A percentile compares a stretch with the other conserved stretches of the same genome.
These are phyloP conservation scores for Coelastrella sp. DNA, from an alignment of 139 green algal species.

Conservation along the genomic window DNA sequence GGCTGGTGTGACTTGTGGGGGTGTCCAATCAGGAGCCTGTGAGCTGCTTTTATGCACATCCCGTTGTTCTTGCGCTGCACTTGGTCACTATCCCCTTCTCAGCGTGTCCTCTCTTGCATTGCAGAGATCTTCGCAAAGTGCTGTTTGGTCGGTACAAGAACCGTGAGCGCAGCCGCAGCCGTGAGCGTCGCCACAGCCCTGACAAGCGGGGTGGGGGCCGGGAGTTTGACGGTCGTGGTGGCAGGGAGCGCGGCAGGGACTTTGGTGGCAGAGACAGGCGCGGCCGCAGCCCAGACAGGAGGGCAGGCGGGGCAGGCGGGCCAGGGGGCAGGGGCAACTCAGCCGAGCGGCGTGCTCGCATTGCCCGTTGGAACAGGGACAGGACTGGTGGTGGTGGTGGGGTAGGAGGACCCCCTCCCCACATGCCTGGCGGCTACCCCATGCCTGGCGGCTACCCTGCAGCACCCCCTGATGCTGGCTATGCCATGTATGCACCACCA, in stretches of 20 bases:
- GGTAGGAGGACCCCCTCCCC: background rate
- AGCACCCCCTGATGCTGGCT: background rate
- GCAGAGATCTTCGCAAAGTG: constrained; percentile 74
- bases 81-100: background rate
- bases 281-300: constrained; percentile 33
- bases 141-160: constrained; percentile 89
- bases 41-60: background rate
- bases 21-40: background rate
- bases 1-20: background rate
- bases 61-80: background rate
- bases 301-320: constrained; percentile 18
- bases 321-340: constrained; percentile 62
- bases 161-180: constrained; percentile 53
- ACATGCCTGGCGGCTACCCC: background rate
- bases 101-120: no score
- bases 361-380: constrained; percentile 82
- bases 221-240: background rate
- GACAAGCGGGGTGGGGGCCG: constrained; percentile 8
- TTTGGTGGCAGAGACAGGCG: constrained; percentile 41
- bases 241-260: constrained; percentile 27
- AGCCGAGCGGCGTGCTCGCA: constrained; percentile 80
- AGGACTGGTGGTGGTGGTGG: constrained; percentile 15
- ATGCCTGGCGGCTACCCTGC: constrained; percentile 13
- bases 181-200: constrained; percentile 24
- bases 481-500: constrained; percentile 11